Evolutionary conservation across 768 basidiomycete species (phyloP).

Genomic region (Paxillus involutus): DNA sequence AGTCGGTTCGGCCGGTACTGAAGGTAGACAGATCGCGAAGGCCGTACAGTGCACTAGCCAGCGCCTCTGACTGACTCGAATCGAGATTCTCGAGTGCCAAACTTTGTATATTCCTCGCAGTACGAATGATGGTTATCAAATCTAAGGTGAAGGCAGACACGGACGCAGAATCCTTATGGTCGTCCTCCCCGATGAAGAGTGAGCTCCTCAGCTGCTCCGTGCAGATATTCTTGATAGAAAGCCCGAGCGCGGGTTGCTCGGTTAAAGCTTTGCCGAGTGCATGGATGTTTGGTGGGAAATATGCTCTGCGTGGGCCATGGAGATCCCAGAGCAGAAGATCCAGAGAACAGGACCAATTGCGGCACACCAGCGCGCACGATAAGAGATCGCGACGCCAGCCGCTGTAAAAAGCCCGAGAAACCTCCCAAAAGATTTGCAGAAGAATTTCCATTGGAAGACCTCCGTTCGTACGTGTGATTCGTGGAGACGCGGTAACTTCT

Average conservation of each 20-base stretch:
- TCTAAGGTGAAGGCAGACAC: not conserved
- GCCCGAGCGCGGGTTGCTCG: conserved; percentile 13
- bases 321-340: conserved; percentile 10
- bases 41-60: not conserved
- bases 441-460: conserved; percentile 22
- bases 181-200: not conserved
- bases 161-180: too few relatives aligned
- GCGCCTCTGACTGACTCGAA: not conserved
- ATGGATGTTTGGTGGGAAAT: conserved; percentile 9
- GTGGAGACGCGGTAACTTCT: not conserved
- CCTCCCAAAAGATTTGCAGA: conserved; percentile 18
- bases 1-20: not conserved
- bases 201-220: not conserved
- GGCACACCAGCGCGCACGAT: conserved; percentile 26
- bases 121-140: not conserved
- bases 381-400: conserved; percentile 23
- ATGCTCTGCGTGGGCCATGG: not conserved
- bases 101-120: not conserved
- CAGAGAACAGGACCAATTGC: conserved; percentile 25
- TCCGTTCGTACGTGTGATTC: conserved; percentile 1
- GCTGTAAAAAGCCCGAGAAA: not conserved
- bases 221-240: not conserved
- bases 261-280: conserved; percentile 16
- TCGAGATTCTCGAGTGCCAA: not conserved
- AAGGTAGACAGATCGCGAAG: not conserved